Conservation (phyloP, 2,329 filamentous ascomycete species). For the Coniochaeta prunicola region DNA sequence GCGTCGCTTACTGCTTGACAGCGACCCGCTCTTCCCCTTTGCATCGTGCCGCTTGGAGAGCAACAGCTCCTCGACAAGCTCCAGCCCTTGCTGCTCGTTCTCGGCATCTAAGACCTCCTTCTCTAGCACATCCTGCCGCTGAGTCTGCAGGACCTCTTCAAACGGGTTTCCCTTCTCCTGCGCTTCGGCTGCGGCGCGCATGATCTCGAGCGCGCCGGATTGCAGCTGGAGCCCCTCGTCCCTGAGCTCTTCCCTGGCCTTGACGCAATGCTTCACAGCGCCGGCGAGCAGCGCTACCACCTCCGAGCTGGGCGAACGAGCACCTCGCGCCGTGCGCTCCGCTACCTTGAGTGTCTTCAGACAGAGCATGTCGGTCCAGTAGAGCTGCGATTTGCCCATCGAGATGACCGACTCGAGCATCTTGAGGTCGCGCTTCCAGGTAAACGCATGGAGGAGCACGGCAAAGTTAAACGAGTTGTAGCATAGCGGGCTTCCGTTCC, state of each 20-base stretch:
- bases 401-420: constrained; percentile 15
- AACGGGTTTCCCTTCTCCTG: constrained; percentile 9
- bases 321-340: constrained; percentile 11
- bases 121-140: constrained; percentile 2
- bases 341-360: constrained; percentile 13
- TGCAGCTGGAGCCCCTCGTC: constrained; percentile 14
- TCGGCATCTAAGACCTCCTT: neutral
- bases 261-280: constrained; percentile 4
- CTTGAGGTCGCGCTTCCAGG: constrained; percentile 16
- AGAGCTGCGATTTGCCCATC: constrained; percentile 12
- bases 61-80: neutral
- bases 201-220: constrained; percentile 17
- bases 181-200: constrained; percentile 10
- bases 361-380: constrained; percentile 11
- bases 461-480: constrained; percentile 24
- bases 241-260: constrained; percentile 11
- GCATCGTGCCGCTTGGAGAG: neutral
- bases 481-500: constrained; percentile 10
- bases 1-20: neutral
- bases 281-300: constrained; percentile 14
- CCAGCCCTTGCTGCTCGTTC: neutral
- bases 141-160: neutral
- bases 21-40: neutral
- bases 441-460: constrained; percentile 19
- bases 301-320: constrained; percentile 7